These are phyloP conservation scores for Collybiopsis luxurians DNA, from an alignment of 768 basidiomycete genomes.

Conservation along the genomic window DNA sequence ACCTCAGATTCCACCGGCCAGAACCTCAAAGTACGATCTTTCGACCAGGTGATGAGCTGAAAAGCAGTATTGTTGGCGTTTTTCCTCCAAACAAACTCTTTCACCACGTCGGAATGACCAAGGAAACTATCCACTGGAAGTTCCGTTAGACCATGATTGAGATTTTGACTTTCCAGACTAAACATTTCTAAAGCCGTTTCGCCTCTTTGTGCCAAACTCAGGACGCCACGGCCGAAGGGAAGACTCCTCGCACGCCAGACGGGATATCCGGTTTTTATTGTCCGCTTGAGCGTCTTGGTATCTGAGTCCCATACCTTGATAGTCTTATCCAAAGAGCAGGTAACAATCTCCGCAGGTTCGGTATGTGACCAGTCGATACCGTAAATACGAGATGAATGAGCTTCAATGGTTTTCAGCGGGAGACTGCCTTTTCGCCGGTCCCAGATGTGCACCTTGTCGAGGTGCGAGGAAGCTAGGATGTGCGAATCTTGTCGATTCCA, in stretches of 20 bases:
- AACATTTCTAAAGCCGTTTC: constrained; percentile 86
- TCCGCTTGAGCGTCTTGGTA: constrained; percentile 23
- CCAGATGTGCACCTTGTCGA: constrained; percentile 88
- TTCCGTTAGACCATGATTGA: constrained; percentile 19
- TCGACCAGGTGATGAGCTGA: constrained; percentile 70
- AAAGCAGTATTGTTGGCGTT: constrained; percentile 49
- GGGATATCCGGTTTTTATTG: constrained; percentile 78
- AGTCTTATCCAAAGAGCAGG: constrained; percentile 92
- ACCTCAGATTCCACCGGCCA: constrained; percentile 80
- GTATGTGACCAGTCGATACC: constrained; percentile 95
- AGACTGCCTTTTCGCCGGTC: constrained; percentile 94
- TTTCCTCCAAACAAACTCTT: constrained; percentile 96
- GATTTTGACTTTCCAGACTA: constrained; percentile 29
- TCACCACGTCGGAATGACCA: constrained; percentile 91
- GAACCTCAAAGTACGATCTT: constrained; percentile 87
- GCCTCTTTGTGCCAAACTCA: constrained; percentile 87
- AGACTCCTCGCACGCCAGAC: constrained; percentile 93
- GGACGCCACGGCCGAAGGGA: constrained; percentile 87
- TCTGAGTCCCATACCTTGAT: constrained; percentile 84
- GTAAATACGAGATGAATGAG: constrained; percentile 91
- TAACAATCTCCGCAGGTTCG: constrained; percentile 75
- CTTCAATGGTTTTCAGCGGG: constrained; percentile 69
- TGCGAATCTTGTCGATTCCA: constrained; percentile 91
- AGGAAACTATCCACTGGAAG: constrained; percentile 73
- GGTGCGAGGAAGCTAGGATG: constrained; percentile 86